Base-by-base conservation (phyloP, 768 basidiomycete genomes). In the Lentinula sp. region DNA sequence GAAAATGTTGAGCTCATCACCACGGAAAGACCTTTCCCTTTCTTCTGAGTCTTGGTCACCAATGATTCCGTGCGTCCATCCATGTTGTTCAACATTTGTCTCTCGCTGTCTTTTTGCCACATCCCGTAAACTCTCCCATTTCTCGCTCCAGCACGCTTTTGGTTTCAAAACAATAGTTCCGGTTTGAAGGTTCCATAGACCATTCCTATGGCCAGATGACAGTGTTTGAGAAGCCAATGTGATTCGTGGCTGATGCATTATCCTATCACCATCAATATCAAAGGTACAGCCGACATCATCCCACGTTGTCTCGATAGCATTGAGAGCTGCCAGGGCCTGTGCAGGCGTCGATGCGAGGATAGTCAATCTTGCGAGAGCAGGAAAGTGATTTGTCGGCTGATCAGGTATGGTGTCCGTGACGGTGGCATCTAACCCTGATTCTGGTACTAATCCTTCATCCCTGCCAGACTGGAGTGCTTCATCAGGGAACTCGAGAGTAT, bases 41-140 rank as follows among this genome's bases (percentile, higher is more conserved):
- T 28, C 28, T 28, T 28, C 28, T 28, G 28, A 28, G 28, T 28
- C 50, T 15, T 15, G 13, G 15, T 52, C 16, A 18, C 46, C 46
- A 39, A 3, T 28, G 28, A 13, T 39, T 39, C 37, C 37, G 37
- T 39, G 4, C 37, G 45, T 28, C 28, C 28, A 4, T 28, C 28
- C 45, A 16, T 46, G 4, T 51, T 31, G 8, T 13, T 32, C 21
- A 5, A 11, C n/a, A 6, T n/a, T 45, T 18, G 7, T 28, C 57
- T 59, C 45, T 31, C 16, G 35, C 16, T 58, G 28, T 32, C 45
- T 49, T 45, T 59, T 50, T 18, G 46, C 31, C 13, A 59, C 31
- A 48, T 59, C 57, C 3, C 45, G 15, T 28, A 59, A 37, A 59
- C 57, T 59, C n/a, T 49, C 57, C 57, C 57, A 59, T 23, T 31